phyloP scores from a whole-genome alignment of 1,139 yeast genomes.

The Scheffersomyces cryptocercus region DNA sequence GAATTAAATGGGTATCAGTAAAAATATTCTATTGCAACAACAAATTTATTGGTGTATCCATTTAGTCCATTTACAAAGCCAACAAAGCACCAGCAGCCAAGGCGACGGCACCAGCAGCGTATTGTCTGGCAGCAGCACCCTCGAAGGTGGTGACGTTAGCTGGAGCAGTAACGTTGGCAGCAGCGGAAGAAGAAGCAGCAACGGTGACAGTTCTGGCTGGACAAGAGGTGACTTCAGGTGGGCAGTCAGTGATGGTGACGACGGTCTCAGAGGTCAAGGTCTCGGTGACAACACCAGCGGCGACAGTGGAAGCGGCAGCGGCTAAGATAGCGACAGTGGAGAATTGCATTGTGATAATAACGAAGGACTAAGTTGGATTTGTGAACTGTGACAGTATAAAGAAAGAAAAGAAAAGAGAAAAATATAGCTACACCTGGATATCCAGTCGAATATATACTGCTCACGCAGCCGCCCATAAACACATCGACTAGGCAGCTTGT shows the following conservation, averaged over 20 bases:
- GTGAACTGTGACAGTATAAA: constrained; percentile 5
- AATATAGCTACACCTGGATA: not conserved
- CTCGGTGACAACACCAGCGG: constrained; percentile 36
- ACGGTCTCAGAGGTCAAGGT: constrained; percentile 31
- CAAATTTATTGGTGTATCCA: not conserved
- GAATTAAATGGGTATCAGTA: too few species aligned
- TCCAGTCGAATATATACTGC: too few species aligned
- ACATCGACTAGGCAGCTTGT: too few species aligned
- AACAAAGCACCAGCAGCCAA: constrained; percentile 55
- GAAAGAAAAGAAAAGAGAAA: constrained; percentile 7
- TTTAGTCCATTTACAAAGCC: constrained; percentile 39
- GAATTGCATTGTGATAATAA: constrained; percentile 41
- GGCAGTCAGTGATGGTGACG: constrained; percentile 49
- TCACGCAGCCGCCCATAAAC: too few species aligned
- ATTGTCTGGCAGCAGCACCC: constrained; percentile 30
- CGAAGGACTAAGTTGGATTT: constrained; percentile 33
- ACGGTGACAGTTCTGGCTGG: constrained; percentile 31
- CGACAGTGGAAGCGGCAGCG: constrained; percentile 39
- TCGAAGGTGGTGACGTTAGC: constrained; percentile 39
- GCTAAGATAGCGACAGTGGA: constrained; percentile 48
- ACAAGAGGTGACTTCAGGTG: constrained; percentile 38
- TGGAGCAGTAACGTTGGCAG: constrained; percentile 24
- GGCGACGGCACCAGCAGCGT: constrained; percentile 49
- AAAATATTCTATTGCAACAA: too few species aligned
- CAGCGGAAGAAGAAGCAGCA: constrained; percentile 17